Evolutionary conservation across 345 rosid species (phyloP).

Genomic region (Melaleuca quinquenervia): DNA sequence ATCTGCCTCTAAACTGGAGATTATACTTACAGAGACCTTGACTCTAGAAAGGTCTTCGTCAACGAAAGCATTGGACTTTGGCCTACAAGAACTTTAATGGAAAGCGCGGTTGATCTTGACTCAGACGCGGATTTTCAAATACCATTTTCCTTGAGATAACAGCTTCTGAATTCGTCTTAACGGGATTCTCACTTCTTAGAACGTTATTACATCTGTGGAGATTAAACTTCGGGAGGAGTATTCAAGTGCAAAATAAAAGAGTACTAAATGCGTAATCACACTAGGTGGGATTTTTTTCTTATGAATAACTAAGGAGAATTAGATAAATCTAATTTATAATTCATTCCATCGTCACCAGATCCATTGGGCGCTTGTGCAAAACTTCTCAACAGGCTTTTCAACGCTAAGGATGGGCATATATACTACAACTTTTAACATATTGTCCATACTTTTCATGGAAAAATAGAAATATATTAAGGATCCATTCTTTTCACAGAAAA

Average conservation of each 20-base stretch:
- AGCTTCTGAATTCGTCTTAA: too few species aligned
- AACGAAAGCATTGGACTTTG: neutral
- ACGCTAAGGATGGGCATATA: too few species aligned
- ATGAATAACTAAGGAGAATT: too few species aligned
- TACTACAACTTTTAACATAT: too few species aligned
- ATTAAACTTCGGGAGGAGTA: neutral
- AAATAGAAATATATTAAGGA: neutral
- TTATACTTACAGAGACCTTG: neutral
- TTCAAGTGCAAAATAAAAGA: neutral
- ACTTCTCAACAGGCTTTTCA: too few species aligned
- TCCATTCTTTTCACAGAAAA: too few species aligned
- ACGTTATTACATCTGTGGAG: fast-evolving
- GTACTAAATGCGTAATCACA: neutral
- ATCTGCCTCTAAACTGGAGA: neutral
- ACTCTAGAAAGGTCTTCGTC: neutral
- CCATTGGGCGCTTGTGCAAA: too few species aligned
- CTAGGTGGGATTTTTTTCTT: too few species aligned
- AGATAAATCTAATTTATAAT: too few species aligned
- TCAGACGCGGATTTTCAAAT: neutral
- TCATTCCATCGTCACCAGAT: too few species aligned
- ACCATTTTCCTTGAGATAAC: neutral
- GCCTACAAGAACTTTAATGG: too few species aligned
- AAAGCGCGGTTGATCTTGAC: too few species aligned
- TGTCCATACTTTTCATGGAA: neutral
- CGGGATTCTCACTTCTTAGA: neutral